Evolutionary conservation across 441 rosid genomes (phyloP).

Genomic region (Jatropha podagrica): DNA sequence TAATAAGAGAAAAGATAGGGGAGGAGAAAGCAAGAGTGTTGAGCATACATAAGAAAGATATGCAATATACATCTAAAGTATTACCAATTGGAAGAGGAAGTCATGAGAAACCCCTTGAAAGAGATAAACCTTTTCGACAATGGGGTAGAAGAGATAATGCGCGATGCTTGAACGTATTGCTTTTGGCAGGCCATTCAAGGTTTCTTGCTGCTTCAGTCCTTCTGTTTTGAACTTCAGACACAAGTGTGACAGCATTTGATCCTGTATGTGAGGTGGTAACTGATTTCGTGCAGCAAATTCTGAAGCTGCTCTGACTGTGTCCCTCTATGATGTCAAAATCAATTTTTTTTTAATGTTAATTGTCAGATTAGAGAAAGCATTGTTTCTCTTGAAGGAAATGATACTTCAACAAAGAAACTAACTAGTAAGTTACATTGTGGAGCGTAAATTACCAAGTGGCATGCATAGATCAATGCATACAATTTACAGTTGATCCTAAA

Average conservation of each 20-base stretch:
- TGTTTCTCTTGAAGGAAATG: conserved; percentile 20
- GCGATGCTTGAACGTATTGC: conserved; percentile 91
- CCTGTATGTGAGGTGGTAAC: conserved; percentile 71
- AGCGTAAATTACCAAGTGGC: neutral
- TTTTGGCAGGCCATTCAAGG: conserved; percentile 81
- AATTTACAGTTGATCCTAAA: neutral
- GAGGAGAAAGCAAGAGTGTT: neutral
- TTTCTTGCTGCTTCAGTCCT: conserved; percentile 79
- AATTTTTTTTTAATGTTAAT: conserved; percentile 1
- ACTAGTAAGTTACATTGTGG: neutral
- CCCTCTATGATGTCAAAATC: conserved; percentile 50
- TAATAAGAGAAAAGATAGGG: neutral
- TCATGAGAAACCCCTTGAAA: conserved; percentile 76
- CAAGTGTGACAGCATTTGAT: conserved; percentile 90
- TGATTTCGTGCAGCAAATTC: conserved; percentile 72
- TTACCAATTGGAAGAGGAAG: conserved; percentile 77
- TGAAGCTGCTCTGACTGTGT: conserved; percentile 64
- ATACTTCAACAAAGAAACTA: neutral
- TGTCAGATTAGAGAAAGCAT: conserved; percentile 2
- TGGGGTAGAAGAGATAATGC: conserved; percentile 64
- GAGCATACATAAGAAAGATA: neutral
- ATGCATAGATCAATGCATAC: neutral
- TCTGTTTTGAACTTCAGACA: conserved; percentile 88
- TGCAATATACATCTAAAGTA: neutral
- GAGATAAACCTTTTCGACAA: conserved; percentile 60